Base-by-base conservation (phyloP, 73 alveolate species). In the Tetrahymena elliotti region DNA sequence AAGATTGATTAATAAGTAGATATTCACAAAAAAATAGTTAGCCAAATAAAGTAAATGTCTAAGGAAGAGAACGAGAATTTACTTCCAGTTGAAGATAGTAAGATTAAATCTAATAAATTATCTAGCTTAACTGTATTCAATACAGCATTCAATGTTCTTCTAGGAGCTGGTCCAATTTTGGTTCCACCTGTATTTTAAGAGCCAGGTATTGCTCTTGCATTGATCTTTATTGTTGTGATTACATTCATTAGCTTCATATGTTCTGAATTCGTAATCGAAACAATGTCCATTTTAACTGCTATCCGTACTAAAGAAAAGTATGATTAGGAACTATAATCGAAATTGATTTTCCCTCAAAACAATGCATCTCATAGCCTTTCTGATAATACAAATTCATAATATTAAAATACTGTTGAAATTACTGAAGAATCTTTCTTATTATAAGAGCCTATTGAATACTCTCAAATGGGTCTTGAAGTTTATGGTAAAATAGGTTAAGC, bases 101-200 rank as follows among this genome's bases (percentile, higher is more conserved):
- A 68, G 88, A 31, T 1, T 10, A 68, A 68, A 10, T 31, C 88
- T 1, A n/a, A 68, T n/a, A 68, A 68, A 68, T 24, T 68, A 68
- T 68, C 88, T 22, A 68, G 36, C 6, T 27, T 68, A 31, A 31
- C 96, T 38, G 96, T 94, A 40, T 94, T 94, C 47, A 94, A 94
- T 88, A 94, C 96, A 38, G 93, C 93, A 15, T 84, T 94, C 33
- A 93, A 93, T 93, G 96, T 93, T 9, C 83, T 93, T 24, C 84
- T 93, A 53, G 96, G 93, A 33, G 52, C 96, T 18, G 96, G 96
- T n/a, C 96, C 96, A 1, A 93, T 93, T 27, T 93, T 93, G 83
- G 53, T 94, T 11, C 96, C 96, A 22, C 82, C 83, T 47, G 84
- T 31, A 33, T 39, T 92, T 39, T 94, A 94, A 33, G 93, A 39